Conservation (phyloP, 83 land plant species). For the Diphasiastrum complanatum region DNA sequence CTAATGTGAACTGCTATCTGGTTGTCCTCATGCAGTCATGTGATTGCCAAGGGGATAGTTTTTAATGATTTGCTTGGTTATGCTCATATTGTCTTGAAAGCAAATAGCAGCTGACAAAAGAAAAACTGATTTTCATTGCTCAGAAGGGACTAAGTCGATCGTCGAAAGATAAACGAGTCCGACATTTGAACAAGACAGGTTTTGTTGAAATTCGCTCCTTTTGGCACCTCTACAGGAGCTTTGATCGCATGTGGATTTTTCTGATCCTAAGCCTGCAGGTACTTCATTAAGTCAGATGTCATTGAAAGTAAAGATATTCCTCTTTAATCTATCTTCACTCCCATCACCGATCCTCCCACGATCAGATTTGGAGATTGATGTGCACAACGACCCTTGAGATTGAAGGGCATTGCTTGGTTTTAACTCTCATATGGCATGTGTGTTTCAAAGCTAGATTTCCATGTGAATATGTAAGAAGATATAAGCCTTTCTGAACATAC, state of each 20-base stretch:
- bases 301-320: not conserved
- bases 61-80: too few relatives aligned
- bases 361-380: not conserved
- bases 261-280: conserved; percentile 83
- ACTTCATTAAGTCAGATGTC: not conserved
- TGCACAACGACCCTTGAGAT: too few relatives aligned
- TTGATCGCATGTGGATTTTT: conserved; percentile 94
- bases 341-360: too few relatives aligned
- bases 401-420: too few relatives aligned
- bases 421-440: too few relatives aligned
- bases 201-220: conserved; percentile 88
- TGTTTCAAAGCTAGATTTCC: too few relatives aligned
- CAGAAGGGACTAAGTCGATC: not conserved
- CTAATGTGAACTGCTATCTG: conserved; percentile 12
- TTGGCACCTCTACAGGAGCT: conserved; percentile 95
- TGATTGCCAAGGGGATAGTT: too few relatives aligned
- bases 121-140: conserved; percentile 16
- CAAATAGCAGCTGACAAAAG: conserved; percentile 29
- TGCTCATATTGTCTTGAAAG: conserved; percentile 26
- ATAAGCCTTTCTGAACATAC: too few relatives aligned
- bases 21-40: not conserved
- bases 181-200: conserved; percentile 40
- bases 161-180: not conserved
- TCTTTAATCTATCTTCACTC: too few relatives aligned
- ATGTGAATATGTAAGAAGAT: too few relatives aligned